Conservation (phyloP, 371 early-diverging fungal species). For the Saksenaea vasiformis region DNA sequence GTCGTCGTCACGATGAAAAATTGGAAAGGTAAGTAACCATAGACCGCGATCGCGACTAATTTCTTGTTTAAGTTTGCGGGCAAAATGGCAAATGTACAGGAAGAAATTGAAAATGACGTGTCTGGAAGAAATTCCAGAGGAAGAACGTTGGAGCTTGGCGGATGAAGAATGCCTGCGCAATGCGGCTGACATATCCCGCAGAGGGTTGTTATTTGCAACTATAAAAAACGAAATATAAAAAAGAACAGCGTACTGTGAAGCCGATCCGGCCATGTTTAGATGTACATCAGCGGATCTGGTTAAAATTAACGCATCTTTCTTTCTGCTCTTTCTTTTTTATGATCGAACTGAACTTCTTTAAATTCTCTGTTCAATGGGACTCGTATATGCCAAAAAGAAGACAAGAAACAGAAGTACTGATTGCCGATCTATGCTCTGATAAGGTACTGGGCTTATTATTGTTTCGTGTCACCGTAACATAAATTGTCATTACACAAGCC, state of each 20-base stretch:
- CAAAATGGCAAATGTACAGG: slow-evolving; percentile 26
- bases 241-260: neutral
- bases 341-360: neutral
- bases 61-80: slow-evolving; percentile 17
- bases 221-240: slow-evolving; percentile 8
- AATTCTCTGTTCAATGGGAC: neutral
- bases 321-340: neutral
- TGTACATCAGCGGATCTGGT: neutral
- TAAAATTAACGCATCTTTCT: slow-evolving; percentile 5
- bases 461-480: neutral
- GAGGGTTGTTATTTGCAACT: slow-evolving; percentile 28
- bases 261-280: neutral
- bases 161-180: slow-evolving; percentile 25
- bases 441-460: neutral
- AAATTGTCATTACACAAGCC: neutral
- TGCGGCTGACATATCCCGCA: slow-evolving; percentile 19
- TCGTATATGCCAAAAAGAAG: neutral
- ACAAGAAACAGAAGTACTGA: neutral
- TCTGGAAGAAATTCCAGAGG: slow-evolving; percentile 27
- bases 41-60: neutral
- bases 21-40: slow-evolving; percentile 19
- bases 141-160: slow-evolving; percentile 31
- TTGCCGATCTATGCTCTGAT: neutral
- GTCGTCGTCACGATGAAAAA: slow-evolving; percentile 22
- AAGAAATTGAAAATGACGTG: slow-evolving; percentile 20